Percentiles rank a stretch among this genome's conserved stretches.
phyloP scores from a whole-genome alignment of 208 protist species.

The Leptomonas seymouri region DNA sequence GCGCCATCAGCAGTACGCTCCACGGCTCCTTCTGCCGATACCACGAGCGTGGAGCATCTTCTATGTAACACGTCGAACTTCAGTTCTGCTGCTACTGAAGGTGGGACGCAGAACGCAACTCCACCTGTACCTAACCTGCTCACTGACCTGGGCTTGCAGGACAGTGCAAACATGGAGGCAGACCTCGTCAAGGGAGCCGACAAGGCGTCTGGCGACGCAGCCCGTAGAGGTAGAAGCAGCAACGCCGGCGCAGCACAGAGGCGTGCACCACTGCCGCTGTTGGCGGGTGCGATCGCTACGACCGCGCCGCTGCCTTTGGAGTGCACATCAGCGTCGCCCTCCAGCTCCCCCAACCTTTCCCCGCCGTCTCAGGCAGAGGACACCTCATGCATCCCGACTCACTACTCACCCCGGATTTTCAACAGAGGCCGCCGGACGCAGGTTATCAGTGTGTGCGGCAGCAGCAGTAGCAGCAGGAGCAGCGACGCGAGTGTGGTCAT shows the following conservation, averaged over 20 bases:
- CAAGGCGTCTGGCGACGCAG: too few relatives aligned
- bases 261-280: neutral
- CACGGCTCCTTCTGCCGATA: too few relatives aligned
- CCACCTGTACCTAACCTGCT: too few relatives aligned
- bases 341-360: neutral
- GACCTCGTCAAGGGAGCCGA: too few relatives aligned
- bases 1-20: too few relatives aligned
- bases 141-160: too few relatives aligned
- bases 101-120: too few relatives aligned
- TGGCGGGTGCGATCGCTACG: neutral
- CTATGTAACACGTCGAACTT: too few relatives aligned
- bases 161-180: too few relatives aligned
- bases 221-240: too few relatives aligned
- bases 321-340: neutral
- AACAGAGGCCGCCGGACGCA: constrained; percentile 7
- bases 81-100: too few relatives aligned
- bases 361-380: neutral
- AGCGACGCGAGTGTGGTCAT: neutral
- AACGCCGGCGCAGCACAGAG: neutral
- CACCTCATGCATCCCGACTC: neutral
- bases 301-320: neutral
- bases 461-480: constrained; percentile 11
- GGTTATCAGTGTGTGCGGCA: constrained; percentile 15
- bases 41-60: too few relatives aligned
- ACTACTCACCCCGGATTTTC: constrained; percentile 6